These are phyloP conservation scores for Dioszegia hungarica DNA, from an alignment of 768 basidiomycete species.

Conservation along the genomic window DNA sequence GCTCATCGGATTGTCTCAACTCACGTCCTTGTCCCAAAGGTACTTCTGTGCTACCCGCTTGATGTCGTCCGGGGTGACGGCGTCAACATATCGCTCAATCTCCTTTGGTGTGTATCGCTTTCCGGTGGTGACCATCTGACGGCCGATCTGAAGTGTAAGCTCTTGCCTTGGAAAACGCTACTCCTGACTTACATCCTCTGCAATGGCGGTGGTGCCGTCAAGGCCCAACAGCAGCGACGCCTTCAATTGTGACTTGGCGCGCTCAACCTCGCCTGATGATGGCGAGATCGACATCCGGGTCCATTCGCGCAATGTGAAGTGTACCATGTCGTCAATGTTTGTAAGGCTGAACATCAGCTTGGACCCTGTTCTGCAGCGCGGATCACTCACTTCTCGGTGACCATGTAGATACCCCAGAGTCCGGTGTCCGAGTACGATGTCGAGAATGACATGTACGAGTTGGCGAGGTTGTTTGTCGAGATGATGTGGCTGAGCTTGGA, in stretches of 20 bases:
- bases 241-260: conserved; percentile 98
- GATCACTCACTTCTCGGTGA: conserved; percentile 70
- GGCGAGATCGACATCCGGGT: conserved; percentile 87
- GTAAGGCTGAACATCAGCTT: conserved; percentile 52
- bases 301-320: conserved; percentile 95
- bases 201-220: conserved; percentile 93
- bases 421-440: conserved; percentile 98
- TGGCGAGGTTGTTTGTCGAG: conserved; percentile 89
- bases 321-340: conserved; percentile 87
- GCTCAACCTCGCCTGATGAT: conserved; percentile 80
- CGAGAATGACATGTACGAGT: conserved; percentile 99
- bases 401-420: conserved; percentile 96
- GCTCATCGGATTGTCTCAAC: conserved; percentile 33
- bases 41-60: conserved; percentile 93
- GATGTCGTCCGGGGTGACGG: conserved; percentile 81
- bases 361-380: too few species aligned
- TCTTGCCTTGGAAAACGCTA: not conserved
- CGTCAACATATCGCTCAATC: conserved; percentile 87
- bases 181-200: conserved; percentile 65
- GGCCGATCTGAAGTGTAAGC: conserved; percentile 61
- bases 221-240: conserved; percentile 81
- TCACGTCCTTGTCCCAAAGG: conserved; percentile 91
- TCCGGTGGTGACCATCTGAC: conserved; percentile 92
- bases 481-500: conserved; percentile 88
- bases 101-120: conserved; percentile 83